A percentile compares a stretch with the other conserved stretches of the same genome.
Conservation (phyloP, 2,329 filamentous ascomycete genomes). For the Diaporthe ilicicola region DNA sequence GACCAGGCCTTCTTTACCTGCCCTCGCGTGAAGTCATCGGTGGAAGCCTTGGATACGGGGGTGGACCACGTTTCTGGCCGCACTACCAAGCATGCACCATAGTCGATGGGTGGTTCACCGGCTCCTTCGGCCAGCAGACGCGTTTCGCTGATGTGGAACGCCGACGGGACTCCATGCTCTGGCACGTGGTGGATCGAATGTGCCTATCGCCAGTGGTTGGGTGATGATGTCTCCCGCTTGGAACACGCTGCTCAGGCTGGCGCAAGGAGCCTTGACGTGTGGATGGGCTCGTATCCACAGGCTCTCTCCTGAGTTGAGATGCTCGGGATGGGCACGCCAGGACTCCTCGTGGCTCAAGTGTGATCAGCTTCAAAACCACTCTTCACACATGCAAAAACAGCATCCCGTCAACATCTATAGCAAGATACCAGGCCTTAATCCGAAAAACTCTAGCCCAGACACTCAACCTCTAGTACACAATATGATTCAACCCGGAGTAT, state of each 20-base stretch:
- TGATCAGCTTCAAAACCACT: not conserved
- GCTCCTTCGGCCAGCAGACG: not conserved
- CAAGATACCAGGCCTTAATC: not conserved
- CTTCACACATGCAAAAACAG: not conserved
- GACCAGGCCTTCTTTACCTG: not conserved
- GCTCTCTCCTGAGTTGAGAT: not conserved
- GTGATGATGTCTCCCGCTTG: not conserved
- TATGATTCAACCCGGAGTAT: no score
- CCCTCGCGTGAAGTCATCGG: not conserved
- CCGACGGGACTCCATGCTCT: not conserved
- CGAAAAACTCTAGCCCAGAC: no score
- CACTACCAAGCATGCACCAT: not conserved
- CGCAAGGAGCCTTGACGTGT: not conserved
- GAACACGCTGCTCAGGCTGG: not conserved
- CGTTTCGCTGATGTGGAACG: not conserved
- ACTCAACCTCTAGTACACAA: no score
- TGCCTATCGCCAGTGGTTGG: not conserved
- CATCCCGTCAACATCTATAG: not conserved
- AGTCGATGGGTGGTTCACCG: not conserved
- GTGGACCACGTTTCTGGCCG: not conserved
- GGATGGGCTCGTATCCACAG: not conserved
- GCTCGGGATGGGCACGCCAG: not conserved
- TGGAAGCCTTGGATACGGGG: slow-evolving; percentile 13
- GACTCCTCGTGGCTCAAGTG: not conserved
- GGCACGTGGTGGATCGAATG: not conserved